Evolutionary conservation across 2,329 filamentous ascomycete species (phyloP).

Genomic region (Aureobasidium sp.): DNA sequence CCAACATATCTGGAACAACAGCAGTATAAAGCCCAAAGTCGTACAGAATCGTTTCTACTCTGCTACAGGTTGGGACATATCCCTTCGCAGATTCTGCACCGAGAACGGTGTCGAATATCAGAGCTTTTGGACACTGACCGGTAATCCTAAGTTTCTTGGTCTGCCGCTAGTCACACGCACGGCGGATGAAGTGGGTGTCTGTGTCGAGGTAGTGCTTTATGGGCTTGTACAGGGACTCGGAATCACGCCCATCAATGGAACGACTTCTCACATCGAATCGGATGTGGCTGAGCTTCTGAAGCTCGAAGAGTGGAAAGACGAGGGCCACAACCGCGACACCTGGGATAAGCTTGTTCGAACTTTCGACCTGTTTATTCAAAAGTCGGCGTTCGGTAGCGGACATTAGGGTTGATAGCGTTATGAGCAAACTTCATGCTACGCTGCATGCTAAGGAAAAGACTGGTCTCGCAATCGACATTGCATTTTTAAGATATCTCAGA

Average conservation of each 20-base stretch:
- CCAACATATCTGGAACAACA: conserved; percentile 42
- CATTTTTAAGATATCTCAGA: too few relatives aligned
- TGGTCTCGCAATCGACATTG: too few relatives aligned
- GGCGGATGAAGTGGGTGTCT: conserved; percentile 38
- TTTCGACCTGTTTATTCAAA: background rate
- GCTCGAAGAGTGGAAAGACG: background rate
- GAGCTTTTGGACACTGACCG: conserved; percentile 56
- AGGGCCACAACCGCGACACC: background rate
- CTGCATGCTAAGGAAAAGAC: background rate
- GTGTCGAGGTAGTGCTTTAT: conserved; percentile 47
- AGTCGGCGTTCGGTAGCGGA: background rate
- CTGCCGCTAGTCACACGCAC: conserved; percentile 45
- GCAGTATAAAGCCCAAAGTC: conserved; percentile 50
- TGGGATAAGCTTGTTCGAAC: background rate
- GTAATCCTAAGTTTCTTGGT: conserved; percentile 47
- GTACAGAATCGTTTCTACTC: conserved; percentile 71
- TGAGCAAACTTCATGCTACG: too few relatives aligned
- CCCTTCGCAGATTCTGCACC: conserved; percentile 51
- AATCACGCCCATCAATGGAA: conserved; percentile 50
- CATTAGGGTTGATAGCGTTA: background rate
- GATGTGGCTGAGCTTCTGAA: background rate
- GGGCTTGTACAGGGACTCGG: conserved; percentile 49
- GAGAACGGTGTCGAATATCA: conserved; percentile 50
- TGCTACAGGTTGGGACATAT: conserved; percentile 52
- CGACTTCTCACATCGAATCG: conserved; percentile 33